Evolutionary conservation across 1,284 basidiomycete species (phyloP).

Genomic region (Erythrobasidium hasegawianum): DNA sequence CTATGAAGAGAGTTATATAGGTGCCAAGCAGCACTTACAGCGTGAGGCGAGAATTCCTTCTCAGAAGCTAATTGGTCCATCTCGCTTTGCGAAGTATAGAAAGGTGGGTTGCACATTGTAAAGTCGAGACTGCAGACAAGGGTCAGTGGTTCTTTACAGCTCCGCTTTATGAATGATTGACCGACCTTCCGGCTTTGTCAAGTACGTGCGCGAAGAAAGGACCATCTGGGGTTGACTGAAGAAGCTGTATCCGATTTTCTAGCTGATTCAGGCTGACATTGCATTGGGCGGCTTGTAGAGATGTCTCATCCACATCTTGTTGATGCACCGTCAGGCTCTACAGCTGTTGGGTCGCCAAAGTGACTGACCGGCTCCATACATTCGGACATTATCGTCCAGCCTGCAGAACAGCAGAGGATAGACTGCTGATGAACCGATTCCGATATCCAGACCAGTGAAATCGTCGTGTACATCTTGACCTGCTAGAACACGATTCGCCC

Average conservation of each 20-base stretch:
- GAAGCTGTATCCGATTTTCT: constrained; percentile 55
- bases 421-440: constrained; percentile 84
- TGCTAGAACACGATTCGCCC: neutral
- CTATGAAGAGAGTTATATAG: too few relatives aligned
- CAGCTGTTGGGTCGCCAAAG: too few relatives aligned
- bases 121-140: constrained; percentile 63
- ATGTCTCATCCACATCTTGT: constrained; percentile 66
- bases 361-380: constrained; percentile 74
- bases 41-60: constrained; percentile 63
- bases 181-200: constrained; percentile 40
- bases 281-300: constrained; percentile 56
- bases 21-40: too few relatives aligned
- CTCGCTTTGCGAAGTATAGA: constrained; percentile 72
- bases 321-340: too few relatives aligned
- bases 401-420: constrained; percentile 75
- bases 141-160: too few relatives aligned
- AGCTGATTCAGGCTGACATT: constrained; percentile 62
- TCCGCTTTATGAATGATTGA: too few relatives aligned
- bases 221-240: constrained; percentile 51
- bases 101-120: constrained; percentile 93
- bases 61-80: constrained; percentile 58
- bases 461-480: neutral
- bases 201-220: constrained; percentile 57
- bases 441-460: constrained; percentile 55
- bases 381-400: constrained; percentile 57